Conservation (phyloP, 169 alveolate genomes). For the Condylostoma magnum region DNA sequence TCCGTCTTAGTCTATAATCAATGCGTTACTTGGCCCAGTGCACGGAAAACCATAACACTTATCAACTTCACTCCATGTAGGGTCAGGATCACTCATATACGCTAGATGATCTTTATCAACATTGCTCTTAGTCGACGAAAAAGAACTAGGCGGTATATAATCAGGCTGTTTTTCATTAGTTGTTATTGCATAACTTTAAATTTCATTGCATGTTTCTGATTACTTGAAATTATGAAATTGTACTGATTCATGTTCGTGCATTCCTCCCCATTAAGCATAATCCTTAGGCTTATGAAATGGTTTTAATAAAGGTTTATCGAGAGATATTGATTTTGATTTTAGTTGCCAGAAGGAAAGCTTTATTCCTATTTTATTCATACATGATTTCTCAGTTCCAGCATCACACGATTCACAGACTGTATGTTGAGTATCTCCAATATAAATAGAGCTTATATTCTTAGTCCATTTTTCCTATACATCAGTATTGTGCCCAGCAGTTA, state of each 20-base stretch:
- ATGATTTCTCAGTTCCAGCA: not conserved
- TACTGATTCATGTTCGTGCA: not conserved
- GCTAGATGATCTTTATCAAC: not conserved
- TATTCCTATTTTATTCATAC: not conserved
- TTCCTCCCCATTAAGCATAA: not conserved
- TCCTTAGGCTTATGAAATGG: not conserved
- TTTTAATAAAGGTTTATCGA: not conserved
- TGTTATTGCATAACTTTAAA: not conserved
- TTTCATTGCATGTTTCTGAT: not conserved
- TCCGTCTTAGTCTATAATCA: conserved; percentile 3
- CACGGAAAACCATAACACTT: conserved; percentile 11
- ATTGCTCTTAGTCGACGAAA: not conserved
- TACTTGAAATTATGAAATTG: not conserved
- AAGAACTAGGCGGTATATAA: not conserved
- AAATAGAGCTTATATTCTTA: too few relatives aligned
- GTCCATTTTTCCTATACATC: not conserved
- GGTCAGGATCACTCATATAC: not conserved
- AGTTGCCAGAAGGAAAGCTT: not conserved
- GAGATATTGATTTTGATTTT: not conserved
- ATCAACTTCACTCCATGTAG: not conserved
- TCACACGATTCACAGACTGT: not conserved
- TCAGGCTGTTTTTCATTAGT: not conserved
- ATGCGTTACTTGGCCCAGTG: not conserved
- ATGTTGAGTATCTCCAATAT: conserved; percentile 13
- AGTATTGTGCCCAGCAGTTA: not conserved